A percentile compares a stretch with the other conserved stretches of the same genome.
phyloP scores from a whole-genome alignment of 306 rosid species.

The Malus sylvestris region DNA sequence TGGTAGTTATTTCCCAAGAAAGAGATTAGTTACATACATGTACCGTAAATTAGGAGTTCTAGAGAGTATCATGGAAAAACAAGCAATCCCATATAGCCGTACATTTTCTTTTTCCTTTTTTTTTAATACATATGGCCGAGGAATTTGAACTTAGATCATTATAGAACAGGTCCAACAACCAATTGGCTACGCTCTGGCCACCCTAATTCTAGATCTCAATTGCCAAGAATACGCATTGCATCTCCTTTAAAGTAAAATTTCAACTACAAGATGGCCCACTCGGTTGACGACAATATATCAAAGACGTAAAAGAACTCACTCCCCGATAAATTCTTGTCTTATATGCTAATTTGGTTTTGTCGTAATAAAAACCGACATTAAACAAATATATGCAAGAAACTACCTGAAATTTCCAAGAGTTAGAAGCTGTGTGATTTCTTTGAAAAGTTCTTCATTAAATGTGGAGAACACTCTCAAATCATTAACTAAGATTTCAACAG shows the following conservation, averaged over 20 bases:
- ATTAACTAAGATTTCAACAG: slow-evolving; percentile 67
- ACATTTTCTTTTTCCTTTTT: neutral
- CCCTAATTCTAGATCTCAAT: neutral
- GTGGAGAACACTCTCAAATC: slow-evolving; percentile 76
- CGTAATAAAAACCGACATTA: neutral
- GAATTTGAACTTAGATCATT: neutral
- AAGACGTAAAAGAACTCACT: neutral
- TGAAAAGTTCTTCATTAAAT: slow-evolving; percentile 71
- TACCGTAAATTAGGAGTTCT: neutral
- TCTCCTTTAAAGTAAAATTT: neutral
- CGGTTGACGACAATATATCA: neutral
- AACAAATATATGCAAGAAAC: slow-evolving; percentile 6
- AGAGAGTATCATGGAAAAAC: neutral
- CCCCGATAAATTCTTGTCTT: neutral
- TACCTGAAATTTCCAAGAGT: slow-evolving; percentile 82
- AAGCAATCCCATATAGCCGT: neutral
- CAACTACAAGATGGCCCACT: neutral
- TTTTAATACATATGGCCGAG: neutral
- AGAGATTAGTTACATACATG: neutral
- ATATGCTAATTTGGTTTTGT: neutral
- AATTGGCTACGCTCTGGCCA: neutral
- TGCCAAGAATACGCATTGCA: neutral
- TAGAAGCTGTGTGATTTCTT: slow-evolving; percentile 81
- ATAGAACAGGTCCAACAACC: neutral
- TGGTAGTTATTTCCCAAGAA: slow-evolving; percentile 25